Evolutionary conservation across 1,284 basidiomycete genomes (phyloP).

Genomic region (Sporisorium sorghi): DNA sequence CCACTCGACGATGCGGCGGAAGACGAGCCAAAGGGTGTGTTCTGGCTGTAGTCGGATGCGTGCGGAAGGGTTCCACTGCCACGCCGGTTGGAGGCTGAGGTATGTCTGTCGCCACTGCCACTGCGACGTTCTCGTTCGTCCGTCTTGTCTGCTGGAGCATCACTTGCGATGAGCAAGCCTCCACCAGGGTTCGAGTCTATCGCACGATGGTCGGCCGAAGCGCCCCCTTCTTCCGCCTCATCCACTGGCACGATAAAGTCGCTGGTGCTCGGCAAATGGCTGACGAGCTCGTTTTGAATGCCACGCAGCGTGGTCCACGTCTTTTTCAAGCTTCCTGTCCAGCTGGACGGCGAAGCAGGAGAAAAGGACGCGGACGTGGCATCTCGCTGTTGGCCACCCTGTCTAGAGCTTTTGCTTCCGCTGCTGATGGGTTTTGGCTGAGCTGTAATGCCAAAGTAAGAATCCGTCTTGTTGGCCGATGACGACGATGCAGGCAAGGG

Average conservation of each 20-base stretch:
- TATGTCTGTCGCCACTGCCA: conserved; percentile 3
- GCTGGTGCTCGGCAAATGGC: conserved; percentile 50
- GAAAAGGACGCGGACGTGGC: conserved; percentile 13
- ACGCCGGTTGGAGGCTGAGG: conserved; percentile 9
- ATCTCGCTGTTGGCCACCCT: conserved; percentile 12
- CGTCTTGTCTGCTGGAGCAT: conserved; percentile 1
- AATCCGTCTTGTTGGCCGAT: conserved; percentile 17
- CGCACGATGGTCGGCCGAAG: conserved; percentile 3
- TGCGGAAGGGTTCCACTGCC: conserved; percentile 23
- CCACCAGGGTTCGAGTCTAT: conserved; percentile 35
- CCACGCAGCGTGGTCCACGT: conserved; percentile 57
- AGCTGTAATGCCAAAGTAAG: conserved; percentile 37
- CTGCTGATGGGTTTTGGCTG: conserved; percentile 35
- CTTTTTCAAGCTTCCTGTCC: conserved; percentile 52
- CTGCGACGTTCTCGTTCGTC: not conserved
- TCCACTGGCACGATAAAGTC: conserved; percentile 53
- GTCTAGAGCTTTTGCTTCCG: not conserved
- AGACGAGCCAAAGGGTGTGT: conserved; percentile 32
- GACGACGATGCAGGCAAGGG: conserved; percentile 32
- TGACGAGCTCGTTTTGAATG: conserved; percentile 43
- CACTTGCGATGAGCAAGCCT: conserved; percentile 38
- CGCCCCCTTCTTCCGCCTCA: conserved; percentile 21
- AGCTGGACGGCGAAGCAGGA: conserved; percentile 38
- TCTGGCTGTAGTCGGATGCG: conserved; percentile 48
- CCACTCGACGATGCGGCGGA: conserved; percentile 16